phyloP scores from a whole-genome alignment of 768 basidiomycete genomes.

The Trametes cingulata region DNA sequence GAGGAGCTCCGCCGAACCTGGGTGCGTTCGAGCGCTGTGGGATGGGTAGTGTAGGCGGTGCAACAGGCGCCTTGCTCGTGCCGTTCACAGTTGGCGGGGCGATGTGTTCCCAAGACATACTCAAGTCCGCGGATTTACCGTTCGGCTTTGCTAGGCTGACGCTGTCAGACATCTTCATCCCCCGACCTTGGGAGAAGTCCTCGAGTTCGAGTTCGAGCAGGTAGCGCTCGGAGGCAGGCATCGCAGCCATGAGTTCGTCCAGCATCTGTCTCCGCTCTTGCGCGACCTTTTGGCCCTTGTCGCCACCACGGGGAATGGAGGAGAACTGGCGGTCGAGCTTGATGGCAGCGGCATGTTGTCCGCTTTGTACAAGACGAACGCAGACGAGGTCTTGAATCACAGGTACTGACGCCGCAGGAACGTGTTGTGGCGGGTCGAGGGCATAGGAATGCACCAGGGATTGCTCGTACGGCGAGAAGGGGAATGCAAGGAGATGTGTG shows the following conservation, averaged over 20 bases:
- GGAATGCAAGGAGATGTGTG: slow-evolving; percentile 61
- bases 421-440: slow-evolving; percentile 50
- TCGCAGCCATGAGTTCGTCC: slow-evolving; percentile 62
- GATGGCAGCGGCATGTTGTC: slow-evolving; percentile 70
- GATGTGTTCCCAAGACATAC: slow-evolving; percentile 66
- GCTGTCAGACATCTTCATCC: slow-evolving; percentile 9
- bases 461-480: slow-evolving; percentile 68
- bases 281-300: slow-evolving; percentile 35
- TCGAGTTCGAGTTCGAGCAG: slow-evolving; percentile 63
- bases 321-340: slow-evolving; percentile 68
- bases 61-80: slow-evolving; percentile 7
- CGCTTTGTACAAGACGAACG: slow-evolving; percentile 72
- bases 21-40: slow-evolving; percentile 37
- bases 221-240: slow-evolving; percentile 64
- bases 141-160: slow-evolving; percentile 4
- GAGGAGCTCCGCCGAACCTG: slow-evolving; percentile 37
- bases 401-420: slow-evolving; percentile 51
- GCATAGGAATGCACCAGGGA: slow-evolving; percentile 56
- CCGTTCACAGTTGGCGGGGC: slow-evolving; percentile 25
- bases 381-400: slow-evolving; percentile 78
- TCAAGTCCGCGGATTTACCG: slow-evolving; percentile 39
- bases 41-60: slow-evolving; percentile 26
- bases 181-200: slow-evolving; percentile 27
- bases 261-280: slow-evolving; percentile 69
- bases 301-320: slow-evolving; percentile 33